Evolutionary conservation across 139 green algal genomes (phyloP), one percentile per base, ranked within the genome.

Genomic region (Chlorella sp.): DNA sequence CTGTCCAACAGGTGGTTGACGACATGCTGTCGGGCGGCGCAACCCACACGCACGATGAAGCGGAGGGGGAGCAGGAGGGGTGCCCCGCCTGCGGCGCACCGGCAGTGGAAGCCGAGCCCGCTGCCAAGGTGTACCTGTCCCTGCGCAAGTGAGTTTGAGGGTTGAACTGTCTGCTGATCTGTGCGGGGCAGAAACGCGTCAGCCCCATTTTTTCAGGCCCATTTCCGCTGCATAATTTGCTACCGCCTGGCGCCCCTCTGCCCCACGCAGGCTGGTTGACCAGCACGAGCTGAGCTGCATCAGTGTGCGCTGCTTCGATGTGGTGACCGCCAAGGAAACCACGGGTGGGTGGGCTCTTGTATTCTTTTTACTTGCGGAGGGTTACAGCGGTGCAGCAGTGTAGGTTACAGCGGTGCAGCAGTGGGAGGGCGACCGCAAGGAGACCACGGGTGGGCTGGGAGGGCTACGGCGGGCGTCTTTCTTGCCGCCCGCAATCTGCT

Each of bases 241-340:
- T 54, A 11, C 46, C 11, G 7, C 11, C 46, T 11, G 7, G 46
- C 46, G 8, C 7, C 46, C 46, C 46, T 11, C 11, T 11, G 73
- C 73, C 2, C 16, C 62, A 43, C 28, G 73, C 14, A 32, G 32
- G 1, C 32, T 80, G 73, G 73, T 80, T 46, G 73, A 80, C 46
- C 8, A 0, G 16, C 73, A 80, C 73, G 46, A 8, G 44, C 73
- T 80, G 20, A 44, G 32, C 44, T 80, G 73, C 73, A 43, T 80
- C 13, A 80, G 44, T 4, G 73, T 80, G 73, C 73, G 73, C 44
- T 80, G 73, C 73, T 80, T 80, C 32, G 73, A 80, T 46, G 32
- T 80, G 22, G 73, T 80, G 32, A 44, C 44, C 1, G 44, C 30
- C 3, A 26, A 80, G 32, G 43, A 80, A 19, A 80, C 73, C 2